phyloP scores from a whole-genome alignment of 2,329 filamentous ascomycete species.

The Lasiodiplodia hormozganensis region DNA sequence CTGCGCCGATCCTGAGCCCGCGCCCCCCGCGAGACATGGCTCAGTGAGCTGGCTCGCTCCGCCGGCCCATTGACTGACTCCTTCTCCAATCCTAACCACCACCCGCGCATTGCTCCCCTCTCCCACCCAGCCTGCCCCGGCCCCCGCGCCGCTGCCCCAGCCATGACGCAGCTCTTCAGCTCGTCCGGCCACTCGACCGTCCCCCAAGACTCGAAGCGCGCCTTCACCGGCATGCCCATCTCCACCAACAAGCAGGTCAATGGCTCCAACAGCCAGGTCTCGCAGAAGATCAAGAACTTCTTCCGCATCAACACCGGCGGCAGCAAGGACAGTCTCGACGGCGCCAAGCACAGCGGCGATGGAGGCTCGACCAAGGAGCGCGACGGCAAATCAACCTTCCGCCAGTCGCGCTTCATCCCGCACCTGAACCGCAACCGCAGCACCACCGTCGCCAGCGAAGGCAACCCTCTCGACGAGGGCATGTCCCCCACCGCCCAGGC shows the following conservation, averaged over 20 bases:
- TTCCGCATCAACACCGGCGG: slow-evolving; percentile 69
- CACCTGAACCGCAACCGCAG: slow-evolving; percentile 87
- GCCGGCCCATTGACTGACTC: slow-evolving; percentile 32
- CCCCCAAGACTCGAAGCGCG: slow-evolving; percentile 51
- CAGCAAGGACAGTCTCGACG: slow-evolving; percentile 51
- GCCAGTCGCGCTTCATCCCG: slow-evolving; percentile 88
- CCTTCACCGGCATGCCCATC: slow-evolving; percentile 55
- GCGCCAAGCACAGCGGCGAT: slow-evolving; percentile 45
- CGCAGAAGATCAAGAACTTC: slow-evolving; percentile 72
- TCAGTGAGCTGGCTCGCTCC: slow-evolving; percentile 39
- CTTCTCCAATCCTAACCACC: slow-evolving; percentile 11
- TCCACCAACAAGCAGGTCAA: slow-evolving; percentile 56
- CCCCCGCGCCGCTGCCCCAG: slow-evolving; percentile 28
- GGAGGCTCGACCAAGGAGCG: slow-evolving; percentile 57
- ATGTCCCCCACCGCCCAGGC: slow-evolving; percentile 92
- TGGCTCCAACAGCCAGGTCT: slow-evolving; percentile 61
- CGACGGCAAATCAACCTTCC: slow-evolving; percentile 71
- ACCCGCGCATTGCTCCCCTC: slow-evolving; percentile 20
- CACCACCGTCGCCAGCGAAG: slow-evolving; percentile 90
- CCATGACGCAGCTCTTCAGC: slow-evolving; percentile 54
- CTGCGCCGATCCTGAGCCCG: slow-evolving; percentile 19
- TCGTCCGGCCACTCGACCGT: slow-evolving; percentile 45
- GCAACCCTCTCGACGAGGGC: slow-evolving; percentile 85
- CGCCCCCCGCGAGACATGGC: slow-evolving; percentile 38
- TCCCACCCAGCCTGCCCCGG: slow-evolving; percentile 21